Conservation (phyloP, 2,329 filamentous ascomycete species). For the Ophiosphaerella herpotricha region DNA sequence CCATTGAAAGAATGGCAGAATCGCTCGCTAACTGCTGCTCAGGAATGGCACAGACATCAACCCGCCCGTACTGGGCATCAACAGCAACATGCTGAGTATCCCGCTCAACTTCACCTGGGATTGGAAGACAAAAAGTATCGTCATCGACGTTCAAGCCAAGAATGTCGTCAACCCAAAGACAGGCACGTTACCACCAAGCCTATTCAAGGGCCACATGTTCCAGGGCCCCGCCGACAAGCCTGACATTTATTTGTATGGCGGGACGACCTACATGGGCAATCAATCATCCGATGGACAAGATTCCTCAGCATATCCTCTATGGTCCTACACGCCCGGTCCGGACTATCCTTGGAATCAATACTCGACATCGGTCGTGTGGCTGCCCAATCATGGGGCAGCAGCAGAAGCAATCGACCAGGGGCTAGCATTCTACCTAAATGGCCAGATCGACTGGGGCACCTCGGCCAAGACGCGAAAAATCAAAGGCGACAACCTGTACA, state of each 20-base stretch:
- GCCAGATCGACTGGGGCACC: constrained; percentile 46
- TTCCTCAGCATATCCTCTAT: constrained; percentile 22
- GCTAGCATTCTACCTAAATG: constrained; percentile 48
- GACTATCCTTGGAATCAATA: constrained; percentile 21
- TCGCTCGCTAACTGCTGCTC: not conserved
- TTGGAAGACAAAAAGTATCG: constrained; percentile 23
- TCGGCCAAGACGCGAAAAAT: constrained; percentile 12
- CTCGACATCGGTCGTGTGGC: constrained; percentile 20
- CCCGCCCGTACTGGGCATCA: constrained; percentile 11
- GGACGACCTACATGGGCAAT: constrained; percentile 27
- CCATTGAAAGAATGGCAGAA: not conserved
- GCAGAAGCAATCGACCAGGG: constrained; percentile 46
- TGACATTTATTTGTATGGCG: constrained; percentile 23
- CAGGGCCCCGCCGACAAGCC: constrained; percentile 20
- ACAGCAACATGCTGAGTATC: constrained; percentile 25
- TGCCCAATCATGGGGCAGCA: constrained; percentile 41
- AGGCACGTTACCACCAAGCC: constrained; percentile 22
- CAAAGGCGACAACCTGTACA: constrained; percentile 8
- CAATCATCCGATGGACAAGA: constrained; percentile 20
- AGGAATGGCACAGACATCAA: constrained; percentile 13
- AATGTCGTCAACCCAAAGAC: constrained; percentile 24
- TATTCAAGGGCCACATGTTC: constrained; percentile 30
- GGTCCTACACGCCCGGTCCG: constrained; percentile 17
- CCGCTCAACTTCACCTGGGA: constrained; percentile 24
- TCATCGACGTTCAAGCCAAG: constrained; percentile 15